Percentiles rank a stretch among this genome's conserved stretches.
Conservation (phyloP, 2,329 filamentous ascomycete species). For the Byssochlamys sp. region DNA sequence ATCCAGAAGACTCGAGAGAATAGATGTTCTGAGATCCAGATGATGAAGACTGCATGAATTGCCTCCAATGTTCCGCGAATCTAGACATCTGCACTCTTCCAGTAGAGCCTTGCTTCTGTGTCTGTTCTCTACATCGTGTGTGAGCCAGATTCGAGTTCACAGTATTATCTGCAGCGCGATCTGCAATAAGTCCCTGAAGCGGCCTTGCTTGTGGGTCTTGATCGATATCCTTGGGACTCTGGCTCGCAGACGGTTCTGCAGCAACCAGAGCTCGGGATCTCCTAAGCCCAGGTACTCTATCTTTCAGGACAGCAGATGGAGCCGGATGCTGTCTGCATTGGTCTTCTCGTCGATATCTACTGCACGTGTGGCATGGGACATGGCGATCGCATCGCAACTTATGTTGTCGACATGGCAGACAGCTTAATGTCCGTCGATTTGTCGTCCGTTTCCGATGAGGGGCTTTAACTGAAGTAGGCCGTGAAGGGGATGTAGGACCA, state of each 20-base stretch:
- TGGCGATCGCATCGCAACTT: conserved; percentile 24
- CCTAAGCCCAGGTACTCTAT: conserved; percentile 1
- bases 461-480: not conserved
- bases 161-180: not conserved
- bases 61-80: not conserved
- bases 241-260: conserved; percentile 1
- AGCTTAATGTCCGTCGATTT: conserved; percentile 17
- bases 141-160: not conserved
- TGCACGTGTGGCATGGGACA: conserved; percentile 23
- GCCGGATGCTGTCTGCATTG: conserved; percentile 21
- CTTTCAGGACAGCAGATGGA: conserved; percentile 10
- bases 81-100: not conserved
- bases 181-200: not conserved
- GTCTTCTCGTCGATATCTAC: conserved; percentile 20
- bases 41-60: not conserved
- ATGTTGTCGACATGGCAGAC: conserved; percentile 22
- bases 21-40: not conserved
- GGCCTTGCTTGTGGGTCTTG: not conserved
- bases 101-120: not conserved
- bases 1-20: not conserved
- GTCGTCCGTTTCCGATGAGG: conserved; percentile 3
- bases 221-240: not conserved
- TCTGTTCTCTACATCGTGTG: not conserved
- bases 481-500: not conserved
- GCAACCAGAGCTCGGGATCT: not conserved